Base-by-base conservation (phyloP, 1,284 basidiomycete species). In the Papiliotrema terrestris region DNA sequence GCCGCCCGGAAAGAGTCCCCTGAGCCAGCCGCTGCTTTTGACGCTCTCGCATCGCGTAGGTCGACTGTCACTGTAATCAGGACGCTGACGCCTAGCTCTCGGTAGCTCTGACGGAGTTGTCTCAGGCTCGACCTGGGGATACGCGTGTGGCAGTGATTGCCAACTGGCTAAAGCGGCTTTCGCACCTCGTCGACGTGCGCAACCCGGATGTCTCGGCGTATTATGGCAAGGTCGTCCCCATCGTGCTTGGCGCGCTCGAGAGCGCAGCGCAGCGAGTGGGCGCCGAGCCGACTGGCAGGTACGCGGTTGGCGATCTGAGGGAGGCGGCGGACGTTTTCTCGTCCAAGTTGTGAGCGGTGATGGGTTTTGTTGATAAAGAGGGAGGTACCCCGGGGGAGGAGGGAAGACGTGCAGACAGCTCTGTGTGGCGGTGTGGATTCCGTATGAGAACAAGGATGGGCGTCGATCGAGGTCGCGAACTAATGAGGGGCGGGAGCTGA, bases 1-100 rank as follows among this genome's bases (percentile, higher is more conserved):
- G 3, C 35, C 53, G 8, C 51, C 42, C 41, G 56, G 49, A 2
- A 62, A 56, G 39, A 61, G 63, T 20, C 60, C 61, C 2, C 50
- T 74, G 19, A 65, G 61, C 14, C 69, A 71, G 52, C 66, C 73
- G 2, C 66, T 73, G 8, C 54, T 72, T 2, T 55, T 74, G 20
- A 69, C 73, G 11, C 58, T 74, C 9, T 53, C 68, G 11, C 71
- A 74, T 54, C 52, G 69, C 17, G 65, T 73, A 36, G 64, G 66
- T 62, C 22, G 15, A 26, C 9, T 35, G 14, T 25, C 19, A 42
- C 11, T 14, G 32, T 14, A 52, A 41, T 11, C 46, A 26, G 15
- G 44, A 5, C 26, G 19, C 29, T 49, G 36, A 41, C 35, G 22
- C 0, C 49, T n/a, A 67, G 60, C 60, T 68, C 26, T 58, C 68